Evolutionary conservation across 2,329 filamentous ascomycete species (phyloP), one percentile per base, ranked within the genome.

Genomic region (Neonectria faginata): DNA sequence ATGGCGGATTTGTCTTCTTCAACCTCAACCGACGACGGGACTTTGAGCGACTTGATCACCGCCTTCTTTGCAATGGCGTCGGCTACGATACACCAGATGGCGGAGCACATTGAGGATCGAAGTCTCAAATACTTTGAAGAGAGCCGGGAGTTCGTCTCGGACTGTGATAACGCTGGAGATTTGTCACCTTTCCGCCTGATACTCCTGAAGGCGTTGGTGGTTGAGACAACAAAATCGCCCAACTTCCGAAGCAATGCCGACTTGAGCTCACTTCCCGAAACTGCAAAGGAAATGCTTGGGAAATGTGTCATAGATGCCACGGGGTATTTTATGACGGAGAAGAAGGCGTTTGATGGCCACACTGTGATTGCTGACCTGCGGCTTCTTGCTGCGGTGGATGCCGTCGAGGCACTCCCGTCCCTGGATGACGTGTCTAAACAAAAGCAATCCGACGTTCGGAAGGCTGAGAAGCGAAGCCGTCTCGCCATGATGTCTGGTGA

Each of bases 41-140:
- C 65, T 9, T 57, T 76, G 25, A 65, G 76, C 5, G 78, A 81
- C 57, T 62, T 80, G 14, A 72, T 79, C 16, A 72, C 75, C 50
- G 73, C 77, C 20, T 80, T 76, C 57, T 76, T 68, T 42, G 60
- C 42, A 10, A 73, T 80, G 72, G 74, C 78, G 1, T 73, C 70
- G 9, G 66, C 71, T 10, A 77, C 75, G 1, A 69, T 82, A 33
- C 80, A 76, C 42, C 83, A 84, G 69, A 84, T 85, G 82, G 74
- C 78, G 2, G 78, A 79, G 2, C 78, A 81, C 53, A 73, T 79
- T 20, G 81, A 82, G 7, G 79, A 82, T 16, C 77, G 82, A 66
- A 83, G 82, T 51, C 59, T 74, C 16, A 71, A 74, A n/a, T 83
- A 82, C 58, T 79, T 85, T 50, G 65, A 71, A 14, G 71, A 74